These are phyloP conservation scores for Calvatia gigantea DNA, from an alignment of 768 basidiomycete species.

Conservation along the genomic window DNA sequence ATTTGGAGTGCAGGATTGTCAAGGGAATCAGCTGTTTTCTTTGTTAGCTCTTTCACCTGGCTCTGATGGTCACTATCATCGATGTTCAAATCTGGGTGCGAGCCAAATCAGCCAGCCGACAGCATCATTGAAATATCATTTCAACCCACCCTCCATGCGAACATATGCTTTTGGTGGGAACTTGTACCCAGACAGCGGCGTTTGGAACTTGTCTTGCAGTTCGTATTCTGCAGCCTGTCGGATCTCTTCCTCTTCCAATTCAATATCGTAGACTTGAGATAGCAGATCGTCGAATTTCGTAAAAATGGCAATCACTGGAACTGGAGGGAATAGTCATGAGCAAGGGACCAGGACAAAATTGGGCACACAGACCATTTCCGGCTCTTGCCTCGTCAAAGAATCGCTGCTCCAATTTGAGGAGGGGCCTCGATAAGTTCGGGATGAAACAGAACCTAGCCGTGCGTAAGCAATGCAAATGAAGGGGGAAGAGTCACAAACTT, in stretches of 20 bases:
- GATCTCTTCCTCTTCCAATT: not conserved
- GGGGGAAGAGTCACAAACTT: not conserved
- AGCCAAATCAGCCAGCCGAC: not conserved
- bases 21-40: conserved; percentile 18
- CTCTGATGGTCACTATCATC: conserved; percentile 6
- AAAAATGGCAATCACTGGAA: conserved; percentile 35
- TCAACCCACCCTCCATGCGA: not conserved
- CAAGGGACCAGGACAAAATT: not conserved
- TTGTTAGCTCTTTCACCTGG: conserved; percentile 14
- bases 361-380: not conserved
- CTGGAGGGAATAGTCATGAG: too few relatives aligned
- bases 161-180: not conserved
- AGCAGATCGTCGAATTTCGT: conserved; percentile 33
- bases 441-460: not conserved
- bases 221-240: not conserved
- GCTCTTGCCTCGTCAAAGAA: not conserved
- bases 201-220: not conserved
- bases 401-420: not conserved
- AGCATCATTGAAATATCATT: not conserved
- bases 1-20: conserved; percentile 16
- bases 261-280: conserved; percentile 15
- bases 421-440: not conserved
- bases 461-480: not conserved
- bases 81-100: conserved; percentile 18
- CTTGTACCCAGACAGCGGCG: not conserved